Evolutionary conservation across 2,329 filamentous ascomycete genomes (phyloP), one percentile per base, ranked within the genome.

Genomic region (Claviceps sorghi): DNA sequence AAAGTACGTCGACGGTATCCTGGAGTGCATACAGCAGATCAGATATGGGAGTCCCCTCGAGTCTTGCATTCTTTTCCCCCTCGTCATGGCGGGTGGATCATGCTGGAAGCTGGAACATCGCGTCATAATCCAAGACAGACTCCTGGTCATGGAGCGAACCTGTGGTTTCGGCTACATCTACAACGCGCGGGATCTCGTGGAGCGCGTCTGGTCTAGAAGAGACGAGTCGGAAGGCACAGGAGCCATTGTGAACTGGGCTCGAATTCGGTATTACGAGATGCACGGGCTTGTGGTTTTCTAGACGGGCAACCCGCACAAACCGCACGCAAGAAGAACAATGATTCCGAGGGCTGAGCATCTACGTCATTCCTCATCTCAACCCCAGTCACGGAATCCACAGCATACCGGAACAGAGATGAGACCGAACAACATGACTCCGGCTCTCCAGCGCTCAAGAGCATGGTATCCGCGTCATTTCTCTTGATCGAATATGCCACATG

Each of bases 71-170:
- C 56, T 71, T 1, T 71, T 69, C 53, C 69, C 69, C 2, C 58
- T 72, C 2, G 67, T 71, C 21, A 71, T 71, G 60, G 67, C 68
- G 0, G 69, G 69, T 3, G 67, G 68, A 1, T 60, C 64, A 5
- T 68, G 67, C 51, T 64, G 61, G 54, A 59, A 59, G 5, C 53
- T 64, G 26, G 66, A 68, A 54, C 66, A 72, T 41, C 61, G 67
- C 0, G 62, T 69, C 52, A 58, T 69, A 11, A 65, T 70, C 11
- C 67, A 67, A 42, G 67, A 71, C 54, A 59, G 68, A 4, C 59
- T 71, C 49, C 62, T 71, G 58, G 65, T 72, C 15, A 72, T 72
- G 67, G 69, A 72, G 57, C 61, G 68, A 36, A 72, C 69, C 0
- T 63, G 68, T 30, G 69, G 69, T 0, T 72, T 72, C 52, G 65